These are phyloP conservation scores for Rosa hybrid DNA, from an alignment of 331 rosid genomes.

Conservation along the genomic window DNA sequence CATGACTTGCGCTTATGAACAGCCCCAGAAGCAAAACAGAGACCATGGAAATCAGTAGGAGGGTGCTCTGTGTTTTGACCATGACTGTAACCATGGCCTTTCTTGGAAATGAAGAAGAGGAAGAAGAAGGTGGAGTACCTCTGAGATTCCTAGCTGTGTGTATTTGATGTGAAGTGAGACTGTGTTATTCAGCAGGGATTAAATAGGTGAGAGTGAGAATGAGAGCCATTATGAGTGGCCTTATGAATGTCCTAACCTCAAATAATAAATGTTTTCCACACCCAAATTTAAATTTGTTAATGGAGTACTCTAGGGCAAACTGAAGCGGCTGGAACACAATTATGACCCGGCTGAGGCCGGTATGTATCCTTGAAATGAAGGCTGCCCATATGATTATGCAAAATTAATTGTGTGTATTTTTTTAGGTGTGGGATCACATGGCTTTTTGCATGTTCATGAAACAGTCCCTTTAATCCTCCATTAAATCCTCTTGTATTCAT, in stretches of 20 bases:
- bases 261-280: slow-evolving; percentile 18
- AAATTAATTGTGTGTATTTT: slow-evolving; percentile 7
- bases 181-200: slow-evolving; percentile 46
- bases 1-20: slow-evolving; percentile 7
- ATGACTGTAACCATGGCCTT: slow-evolving; percentile 31
- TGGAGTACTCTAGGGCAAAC: not conserved
- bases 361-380: not conserved
- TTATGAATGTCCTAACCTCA: slow-evolving; percentile 21
- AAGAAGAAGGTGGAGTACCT: slow-evolving; percentile 1
- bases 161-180: slow-evolving; percentile 37
- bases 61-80: slow-evolving; percentile 41
- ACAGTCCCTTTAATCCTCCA: slow-evolving; percentile 49
- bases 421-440: slow-evolving; percentile 34
- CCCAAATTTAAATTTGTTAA: slow-evolving; percentile 17
- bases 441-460: slow-evolving; percentile 38
- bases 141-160: slow-evolving; percentile 33
- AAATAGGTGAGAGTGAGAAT: slow-evolving; percentile 54
- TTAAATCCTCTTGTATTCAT: slow-evolving; percentile 43
- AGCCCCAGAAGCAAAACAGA: slow-evolving; percentile 28
- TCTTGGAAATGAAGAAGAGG: slow-evolving; percentile 17
- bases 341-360: not conserved
- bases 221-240: slow-evolving; percentile 19
- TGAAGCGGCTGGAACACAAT: not conserved
- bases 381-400: not conserved
- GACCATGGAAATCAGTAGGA: slow-evolving; percentile 35